Conservation (phyloP, 768 basidiomycete species). For the Fibroporia radiculosa region DNA sequence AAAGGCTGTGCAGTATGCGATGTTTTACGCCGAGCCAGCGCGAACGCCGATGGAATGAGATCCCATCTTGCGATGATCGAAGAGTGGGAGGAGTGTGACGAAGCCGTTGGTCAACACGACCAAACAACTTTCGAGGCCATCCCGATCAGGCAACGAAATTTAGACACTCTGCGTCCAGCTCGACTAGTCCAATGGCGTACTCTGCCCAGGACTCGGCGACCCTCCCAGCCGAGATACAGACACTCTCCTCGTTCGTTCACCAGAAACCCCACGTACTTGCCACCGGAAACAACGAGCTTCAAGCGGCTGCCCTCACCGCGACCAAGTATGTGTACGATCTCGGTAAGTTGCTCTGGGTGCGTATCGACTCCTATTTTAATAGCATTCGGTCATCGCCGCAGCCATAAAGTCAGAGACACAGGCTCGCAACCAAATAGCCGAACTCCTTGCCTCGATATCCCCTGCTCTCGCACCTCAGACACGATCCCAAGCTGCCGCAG, state of each 20-base stretch:
- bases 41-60: not conserved
- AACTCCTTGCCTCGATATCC: constrained; percentile 60
- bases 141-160: constrained; percentile 10
- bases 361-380: constrained; percentile 5
- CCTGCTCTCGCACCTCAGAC: constrained; percentile 69
- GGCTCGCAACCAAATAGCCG: constrained; percentile 58
- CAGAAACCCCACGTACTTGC: constrained; percentile 47
- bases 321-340: constrained; percentile 71
- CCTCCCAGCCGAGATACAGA: constrained; percentile 36
- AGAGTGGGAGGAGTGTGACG: constrained; percentile 6
- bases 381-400: constrained; percentile 18
- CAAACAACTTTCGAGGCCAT: constrained; percentile 11
- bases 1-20: too few species aligned
- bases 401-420: constrained; percentile 59
- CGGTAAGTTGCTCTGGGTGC: constrained; percentile 38
- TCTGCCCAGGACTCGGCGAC: not conserved
- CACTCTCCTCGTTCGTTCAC: constrained; percentile 49
- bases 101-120: constrained; percentile 10
- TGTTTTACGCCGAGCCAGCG: too few species aligned
- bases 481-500: constrained; percentile 51
- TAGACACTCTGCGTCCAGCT: not conserved
- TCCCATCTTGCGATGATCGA: not conserved
- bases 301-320: constrained; percentile 53
- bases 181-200: too few species aligned
- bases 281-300: constrained; percentile 45